Evolutionary conservation across 768 basidiomycete genomes (phyloP).

Genomic region (Cystobasidium onofrii): DNA sequence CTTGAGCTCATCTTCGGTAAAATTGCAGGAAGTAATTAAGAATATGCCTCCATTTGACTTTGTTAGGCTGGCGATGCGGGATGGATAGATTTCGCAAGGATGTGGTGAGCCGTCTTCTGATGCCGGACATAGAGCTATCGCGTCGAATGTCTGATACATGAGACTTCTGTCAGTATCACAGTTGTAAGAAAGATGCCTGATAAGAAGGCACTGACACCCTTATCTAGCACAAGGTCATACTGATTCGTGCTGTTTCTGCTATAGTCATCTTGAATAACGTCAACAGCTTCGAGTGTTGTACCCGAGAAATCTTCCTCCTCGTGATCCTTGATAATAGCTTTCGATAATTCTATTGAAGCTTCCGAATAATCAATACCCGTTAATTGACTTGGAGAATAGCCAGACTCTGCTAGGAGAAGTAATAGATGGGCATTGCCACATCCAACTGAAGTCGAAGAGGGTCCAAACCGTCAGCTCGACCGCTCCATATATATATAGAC

Average conservation of each 20-base stretch:
- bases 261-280: slow-evolving; percentile 33
- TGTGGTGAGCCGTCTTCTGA: neutral
- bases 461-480: too few relatives aligned
- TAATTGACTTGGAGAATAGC: slow-evolving; percentile 39
- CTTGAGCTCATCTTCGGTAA: slow-evolving; percentile 32
- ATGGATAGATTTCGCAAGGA: slow-evolving; percentile 15
- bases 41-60: slow-evolving; percentile 18
- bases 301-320: slow-evolving; percentile 28
- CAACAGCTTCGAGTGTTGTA: slow-evolving; percentile 31
- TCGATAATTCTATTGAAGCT: slow-evolving; percentile 44
- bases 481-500: too few relatives aligned
- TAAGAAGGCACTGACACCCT: slow-evolving; percentile 41
- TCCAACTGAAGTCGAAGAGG: slow-evolving; percentile 39
- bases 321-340: slow-evolving; percentile 37
- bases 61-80: neutral
- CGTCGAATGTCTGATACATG: slow-evolving; percentile 46
- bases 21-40: slow-evolving; percentile 34
- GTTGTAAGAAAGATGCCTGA: neutral
- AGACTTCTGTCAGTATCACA: neutral
- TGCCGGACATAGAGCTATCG: slow-evolving; percentile 43
- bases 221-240: slow-evolving; percentile 48
- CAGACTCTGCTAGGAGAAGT: slow-evolving; percentile 37
- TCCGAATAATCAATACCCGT: slow-evolving; percentile 49
- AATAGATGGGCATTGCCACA: slow-evolving; percentile 43
- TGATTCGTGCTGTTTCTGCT: slow-evolving; percentile 34